Conservation (phyloP, 1,139 yeast species). For the Taiozyma sp. region DNA sequence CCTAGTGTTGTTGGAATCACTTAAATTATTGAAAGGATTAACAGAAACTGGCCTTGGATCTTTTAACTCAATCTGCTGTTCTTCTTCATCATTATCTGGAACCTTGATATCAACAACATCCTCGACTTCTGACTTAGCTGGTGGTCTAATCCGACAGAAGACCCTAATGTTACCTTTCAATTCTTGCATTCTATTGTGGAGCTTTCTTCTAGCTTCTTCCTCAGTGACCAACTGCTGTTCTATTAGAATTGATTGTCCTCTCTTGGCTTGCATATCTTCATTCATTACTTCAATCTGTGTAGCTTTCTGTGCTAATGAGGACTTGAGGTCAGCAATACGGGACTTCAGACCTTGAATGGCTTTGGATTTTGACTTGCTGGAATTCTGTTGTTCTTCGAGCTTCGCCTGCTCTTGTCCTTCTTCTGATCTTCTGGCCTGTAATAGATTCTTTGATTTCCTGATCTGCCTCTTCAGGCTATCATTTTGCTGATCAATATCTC, state of each 20-base stretch:
- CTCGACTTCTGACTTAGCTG: constrained; percentile 25
- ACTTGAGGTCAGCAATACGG: constrained; percentile 1
- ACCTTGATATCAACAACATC: constrained; percentile 37
- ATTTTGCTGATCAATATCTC: constrained; percentile 3
- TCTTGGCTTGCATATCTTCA: constrained; percentile 26
- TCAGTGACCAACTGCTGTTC: constrained; percentile 37
- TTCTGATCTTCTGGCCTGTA: not conserved
- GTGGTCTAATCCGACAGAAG: constrained; percentile 80
- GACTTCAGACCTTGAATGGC: not conserved
- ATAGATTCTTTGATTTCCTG: not conserved
- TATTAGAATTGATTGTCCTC: constrained; percentile 24
- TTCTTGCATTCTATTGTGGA: constrained; percentile 79
- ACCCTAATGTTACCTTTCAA: constrained; percentile 91
- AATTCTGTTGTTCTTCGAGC: not conserved
- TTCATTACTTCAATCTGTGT: constrained; percentile 21
- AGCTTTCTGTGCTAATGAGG: constrained; percentile 7
- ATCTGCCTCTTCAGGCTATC: constrained; percentile 2
- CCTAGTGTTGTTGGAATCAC: not conserved
- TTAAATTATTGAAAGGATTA: constrained; percentile 1
- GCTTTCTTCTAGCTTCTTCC: constrained; percentile 52
- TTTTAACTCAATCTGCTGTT: constrained; percentile 39
- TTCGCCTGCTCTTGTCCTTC: not conserved
- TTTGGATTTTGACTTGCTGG: not conserved
- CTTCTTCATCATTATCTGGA: constrained; percentile 52
- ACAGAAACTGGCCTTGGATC: constrained; percentile 20